These are phyloP conservation scores for Parietaria judaica DNA, from an alignment of 306 rosid species.

Conservation along the genomic window DNA sequence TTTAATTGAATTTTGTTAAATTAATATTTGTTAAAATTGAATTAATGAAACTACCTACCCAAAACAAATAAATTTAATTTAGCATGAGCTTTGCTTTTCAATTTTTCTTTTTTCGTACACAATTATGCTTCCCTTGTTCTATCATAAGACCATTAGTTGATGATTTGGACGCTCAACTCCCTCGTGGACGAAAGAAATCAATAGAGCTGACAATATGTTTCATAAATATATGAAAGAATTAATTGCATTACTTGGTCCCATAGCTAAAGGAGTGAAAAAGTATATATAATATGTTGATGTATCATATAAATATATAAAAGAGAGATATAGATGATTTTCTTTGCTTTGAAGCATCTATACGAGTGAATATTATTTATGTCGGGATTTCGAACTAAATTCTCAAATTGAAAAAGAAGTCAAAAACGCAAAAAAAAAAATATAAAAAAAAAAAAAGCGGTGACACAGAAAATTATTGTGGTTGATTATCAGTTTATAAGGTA, in stretches of 20 bases:
- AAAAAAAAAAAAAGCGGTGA: too few relatives aligned
- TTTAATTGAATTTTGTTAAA: too few relatives aligned
- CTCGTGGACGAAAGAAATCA: neutral
- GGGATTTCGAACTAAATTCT: too few relatives aligned
- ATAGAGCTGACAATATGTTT: conserved; percentile 1
- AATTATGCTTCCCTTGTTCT: neutral
- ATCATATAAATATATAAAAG: neutral
- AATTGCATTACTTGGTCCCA: conserved; percentile 4
- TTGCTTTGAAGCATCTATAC: too few relatives aligned
- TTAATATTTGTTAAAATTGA: too few relatives aligned
- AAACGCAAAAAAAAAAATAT: too few relatives aligned
- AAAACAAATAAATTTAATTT: neutral
- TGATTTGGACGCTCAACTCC: conserved; percentile 2
- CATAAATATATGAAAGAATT: neutral
- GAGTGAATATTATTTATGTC: too few relatives aligned
- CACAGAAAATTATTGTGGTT: too few relatives aligned
- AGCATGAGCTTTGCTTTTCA: neutral
- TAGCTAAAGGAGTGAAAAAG: too few relatives aligned
- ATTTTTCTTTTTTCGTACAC: neutral
- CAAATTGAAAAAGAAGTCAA: too few relatives aligned
- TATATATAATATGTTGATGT: neutral
- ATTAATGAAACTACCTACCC: neutral
- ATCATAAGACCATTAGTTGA: neutral
- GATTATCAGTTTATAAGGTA: too few relatives aligned
- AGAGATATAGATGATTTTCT: neutral